phyloP scores from a whole-genome alignment of 2,329 filamentous ascomycete species.

The Blastomyces silverae region DNA sequence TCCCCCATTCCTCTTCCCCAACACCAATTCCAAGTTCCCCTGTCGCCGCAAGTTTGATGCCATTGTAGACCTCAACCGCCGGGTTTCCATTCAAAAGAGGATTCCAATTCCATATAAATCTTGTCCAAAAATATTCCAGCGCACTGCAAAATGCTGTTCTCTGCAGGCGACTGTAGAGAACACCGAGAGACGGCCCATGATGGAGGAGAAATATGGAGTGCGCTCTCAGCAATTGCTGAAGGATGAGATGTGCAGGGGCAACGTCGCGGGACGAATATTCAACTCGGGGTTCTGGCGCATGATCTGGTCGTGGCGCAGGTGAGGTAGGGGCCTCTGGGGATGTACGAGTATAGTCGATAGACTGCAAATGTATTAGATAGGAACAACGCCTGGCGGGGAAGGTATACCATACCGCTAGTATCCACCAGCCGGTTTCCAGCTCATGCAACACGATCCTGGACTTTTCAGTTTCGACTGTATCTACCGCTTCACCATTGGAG shows the following conservation, averaged over 20 bases:
- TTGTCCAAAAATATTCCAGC: conserved; percentile 75
- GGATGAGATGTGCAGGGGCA: conserved; percentile 68
- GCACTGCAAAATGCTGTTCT: conserved; percentile 64
- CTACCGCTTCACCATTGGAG: conserved; percentile 66
- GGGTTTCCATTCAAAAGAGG: conserved; percentile 88
- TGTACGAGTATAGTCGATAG: conserved; percentile 72
- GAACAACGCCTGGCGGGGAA: conserved; percentile 15
- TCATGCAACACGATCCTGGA: conserved; percentile 77
- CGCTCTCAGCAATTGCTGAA: conserved; percentile 74
- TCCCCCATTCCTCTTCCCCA: conserved; percentile 90
- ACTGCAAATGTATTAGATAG: conserved; percentile 43
- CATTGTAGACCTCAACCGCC: conserved; percentile 67
- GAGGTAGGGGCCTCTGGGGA: conserved; percentile 48
- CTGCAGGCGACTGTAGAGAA: conserved; percentile 59
- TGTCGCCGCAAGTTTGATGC: conserved; percentile 79
- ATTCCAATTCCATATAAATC: conserved; percentile 65
- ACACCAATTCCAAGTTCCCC: conserved; percentile 91
- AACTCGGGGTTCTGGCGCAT: conserved; percentile 42
- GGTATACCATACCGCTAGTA: conserved; percentile 63
- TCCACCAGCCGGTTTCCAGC: conserved; percentile 90
- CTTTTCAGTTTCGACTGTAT: conserved; percentile 86
- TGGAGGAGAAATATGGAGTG: conserved; percentile 82
- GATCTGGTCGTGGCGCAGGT: conserved; percentile 31
- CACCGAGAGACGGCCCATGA: conserved; percentile 67
- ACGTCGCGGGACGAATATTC: conserved; percentile 91